Percentiles rank a stretch among this genome's conserved stretches.
Evolutionary conservation across 805 yeast species (phyloP).

Genomic region (Candida saitoana): DNA sequence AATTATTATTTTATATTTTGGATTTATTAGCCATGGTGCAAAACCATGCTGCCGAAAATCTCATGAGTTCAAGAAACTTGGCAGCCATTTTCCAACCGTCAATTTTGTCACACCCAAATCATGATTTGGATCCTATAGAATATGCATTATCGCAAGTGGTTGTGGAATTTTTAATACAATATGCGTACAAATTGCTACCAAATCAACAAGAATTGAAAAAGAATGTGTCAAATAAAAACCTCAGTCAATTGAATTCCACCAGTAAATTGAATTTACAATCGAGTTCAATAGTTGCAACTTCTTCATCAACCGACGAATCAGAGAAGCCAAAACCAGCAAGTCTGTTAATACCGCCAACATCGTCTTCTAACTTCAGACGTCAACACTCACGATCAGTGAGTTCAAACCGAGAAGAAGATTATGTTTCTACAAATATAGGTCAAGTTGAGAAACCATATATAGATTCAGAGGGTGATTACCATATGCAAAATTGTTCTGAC

Average conservation of each 20-base stretch:
- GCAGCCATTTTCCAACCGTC: slow-evolving; percentile 98
- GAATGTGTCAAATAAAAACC: slow-evolving; percentile 3
- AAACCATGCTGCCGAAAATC: slow-evolving; percentile 67
- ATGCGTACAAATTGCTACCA: slow-evolving; percentile 77
- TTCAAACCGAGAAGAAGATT: slow-evolving; percentile 28
- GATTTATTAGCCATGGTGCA: slow-evolving; percentile 86
- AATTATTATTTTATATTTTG: slow-evolving; percentile 76
- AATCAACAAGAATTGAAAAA: slow-evolving; percentile 16
- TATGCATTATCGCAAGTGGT: slow-evolving; percentile 83
- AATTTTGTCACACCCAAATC: slow-evolving; percentile 86
- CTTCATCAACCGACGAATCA: not conserved
- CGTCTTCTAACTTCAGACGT: slow-evolving; percentile 10
- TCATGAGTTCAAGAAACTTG: slow-evolving; percentile 89
- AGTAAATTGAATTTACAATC: not conserved
- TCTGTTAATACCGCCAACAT: not conserved
- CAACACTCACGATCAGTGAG: slow-evolving; percentile 35
- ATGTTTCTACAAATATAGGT: slow-evolving; percentile 31
- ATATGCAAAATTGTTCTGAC: slow-evolving; percentile 9
- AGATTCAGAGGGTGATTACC: slow-evolving; percentile 42
- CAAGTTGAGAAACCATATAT: slow-evolving; percentile 38
- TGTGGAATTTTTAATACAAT: slow-evolving; percentile 83
- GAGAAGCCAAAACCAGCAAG: not conserved
- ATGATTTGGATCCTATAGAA: slow-evolving; percentile 89
- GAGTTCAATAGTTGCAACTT: not conserved
- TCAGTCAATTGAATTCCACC: slow-evolving; percentile 3